Evolutionary conservation across 148 eudicot genomes (phyloP), one percentile per base, ranked within the genome.

Genomic region (Arctostaphylos glauca): DNA sequence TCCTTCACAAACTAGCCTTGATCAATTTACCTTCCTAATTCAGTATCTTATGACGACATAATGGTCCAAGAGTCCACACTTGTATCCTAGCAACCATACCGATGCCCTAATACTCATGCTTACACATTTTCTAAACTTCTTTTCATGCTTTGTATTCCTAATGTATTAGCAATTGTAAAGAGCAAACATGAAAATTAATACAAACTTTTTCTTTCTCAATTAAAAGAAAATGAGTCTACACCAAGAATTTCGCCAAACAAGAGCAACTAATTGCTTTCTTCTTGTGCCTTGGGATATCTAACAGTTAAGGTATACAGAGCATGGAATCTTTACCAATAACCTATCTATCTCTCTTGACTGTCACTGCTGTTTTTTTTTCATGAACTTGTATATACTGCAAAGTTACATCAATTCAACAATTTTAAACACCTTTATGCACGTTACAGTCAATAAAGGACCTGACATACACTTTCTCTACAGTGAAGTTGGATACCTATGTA

Each of bases 21-120:
- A 77, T 58, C 70, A 58, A 41, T 46, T 77, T 41, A n/a, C 49
- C 10, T 38, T 55, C 67, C 48, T 44, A 77, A 76, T 25, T 77
- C 52, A 59, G 23, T 78, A 52, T 56, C 19, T 18, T 12, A 14
- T 25, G 59, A 25, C 23, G 0, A 25, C 3, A 5, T 3, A 14
- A 54, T 25, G 18, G 10, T 21, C 46, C 12, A 76, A 53, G 4
- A 21, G 43, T 5, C 47, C 21, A 38, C 14, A 31, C 53, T 54
- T 2, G 2, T 53, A 16, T 52, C 5, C 49, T 25, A 16, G 76
- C 3, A 3, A 47, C 5, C n/a, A 23, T 25, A 52, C 58, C 41
- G 48, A 76, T 76, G 43, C 9, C 43, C 78, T 5, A 4, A 76
- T 21, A 54, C 21, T 5, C 9, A 12, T 31, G 46, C 5, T 53